These are phyloP conservation scores for Ambispora gerdemannii DNA, from an alignment of 192 early-diverging fungal species.

Conservation along the genomic window DNA sequence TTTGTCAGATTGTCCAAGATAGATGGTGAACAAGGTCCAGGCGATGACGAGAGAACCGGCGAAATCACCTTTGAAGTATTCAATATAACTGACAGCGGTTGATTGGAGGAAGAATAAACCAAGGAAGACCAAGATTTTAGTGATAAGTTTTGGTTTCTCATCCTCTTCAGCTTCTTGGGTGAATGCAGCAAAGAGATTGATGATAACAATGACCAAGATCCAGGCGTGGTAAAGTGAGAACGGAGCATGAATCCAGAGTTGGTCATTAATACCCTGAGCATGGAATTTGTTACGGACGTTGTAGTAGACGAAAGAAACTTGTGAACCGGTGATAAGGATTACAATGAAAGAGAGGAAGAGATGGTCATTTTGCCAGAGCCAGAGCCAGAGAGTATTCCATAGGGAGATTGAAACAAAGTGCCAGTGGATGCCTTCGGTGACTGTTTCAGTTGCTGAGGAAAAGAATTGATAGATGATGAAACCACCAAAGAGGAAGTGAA, in stretches of 20 bases:
- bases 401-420: constrained; percentile 61
- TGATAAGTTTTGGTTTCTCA: constrained; percentile 40
- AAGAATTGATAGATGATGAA: constrained; percentile 64
- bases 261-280: constrained; percentile 37
- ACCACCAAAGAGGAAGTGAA: constrained; percentile 61
- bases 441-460: constrained; percentile 46
- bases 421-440: constrained; percentile 57
- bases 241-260: constrained; percentile 60
- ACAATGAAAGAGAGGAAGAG: constrained; percentile 50
- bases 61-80: constrained; percentile 57
- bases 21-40: constrained; percentile 52
- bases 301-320: constrained; percentile 59
- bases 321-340: constrained; percentile 55
- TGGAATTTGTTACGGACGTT: constrained; percentile 40
- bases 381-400: constrained; percentile 57
- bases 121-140: constrained; percentile 46
- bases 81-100: constrained; percentile 60
- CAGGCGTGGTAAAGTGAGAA: constrained; percentile 69
- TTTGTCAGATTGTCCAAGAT: constrained; percentile 41
- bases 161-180: constrained; percentile 40
- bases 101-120: constrained; percentile 52
- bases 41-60: constrained; percentile 63
- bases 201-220: constrained; percentile 54
- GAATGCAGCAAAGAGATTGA: constrained; percentile 62
- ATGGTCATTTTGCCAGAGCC: constrained; percentile 61